phyloP scores from a whole-genome alignment of 2,329 filamentous ascomycete species.

The Fusarium sp. region DNA sequence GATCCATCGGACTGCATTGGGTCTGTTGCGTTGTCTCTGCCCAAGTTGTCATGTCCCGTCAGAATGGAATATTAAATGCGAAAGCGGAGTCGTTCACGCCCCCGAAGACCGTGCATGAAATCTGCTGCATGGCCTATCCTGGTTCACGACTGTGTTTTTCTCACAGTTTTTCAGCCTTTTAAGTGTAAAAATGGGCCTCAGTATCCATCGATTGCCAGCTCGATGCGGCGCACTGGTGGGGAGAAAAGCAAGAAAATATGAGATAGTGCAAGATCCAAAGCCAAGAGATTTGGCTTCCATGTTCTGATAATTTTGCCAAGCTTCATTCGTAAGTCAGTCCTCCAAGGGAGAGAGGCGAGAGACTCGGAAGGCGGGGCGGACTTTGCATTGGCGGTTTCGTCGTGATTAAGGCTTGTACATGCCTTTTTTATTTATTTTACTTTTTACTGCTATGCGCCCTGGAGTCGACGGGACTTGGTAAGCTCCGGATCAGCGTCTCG shows the following conservation, averaged over 20 bases:
- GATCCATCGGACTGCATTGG: constrained; percentile 25
- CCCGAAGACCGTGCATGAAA: constrained; percentile 9
- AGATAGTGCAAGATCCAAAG: constrained; percentile 20
- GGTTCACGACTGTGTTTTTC: constrained; percentile 22
- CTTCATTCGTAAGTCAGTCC: constrained; percentile 5
- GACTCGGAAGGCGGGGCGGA: constrained; percentile 5
- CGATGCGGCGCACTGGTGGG: constrained; percentile 29
- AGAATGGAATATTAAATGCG: constrained; percentile 12
- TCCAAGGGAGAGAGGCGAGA: constrained; percentile 6
- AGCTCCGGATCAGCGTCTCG: constrained; percentile 10
- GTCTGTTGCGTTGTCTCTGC: constrained; percentile 13
- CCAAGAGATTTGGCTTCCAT: constrained; percentile 7
- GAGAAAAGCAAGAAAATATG: constrained; percentile 4
- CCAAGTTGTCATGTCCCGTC: constrained; percentile 10
- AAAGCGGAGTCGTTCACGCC: constrained; percentile 19
- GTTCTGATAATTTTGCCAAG: constrained; percentile 17
- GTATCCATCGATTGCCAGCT: constrained; percentile 20
- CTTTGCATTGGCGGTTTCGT: constrained; percentile 13
- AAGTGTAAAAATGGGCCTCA: constrained; percentile 20
- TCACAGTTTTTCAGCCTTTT: constrained; percentile 19
- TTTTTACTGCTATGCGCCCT: constrained; percentile 22
- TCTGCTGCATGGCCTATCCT: constrained; percentile 35
- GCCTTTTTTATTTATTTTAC: constrained; percentile 17
- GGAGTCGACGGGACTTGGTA: constrained; percentile 24
- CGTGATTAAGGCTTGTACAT: background rate